Conservation (phyloP, 768 basidiomycete species). For the Lentinula edodes region DNA sequence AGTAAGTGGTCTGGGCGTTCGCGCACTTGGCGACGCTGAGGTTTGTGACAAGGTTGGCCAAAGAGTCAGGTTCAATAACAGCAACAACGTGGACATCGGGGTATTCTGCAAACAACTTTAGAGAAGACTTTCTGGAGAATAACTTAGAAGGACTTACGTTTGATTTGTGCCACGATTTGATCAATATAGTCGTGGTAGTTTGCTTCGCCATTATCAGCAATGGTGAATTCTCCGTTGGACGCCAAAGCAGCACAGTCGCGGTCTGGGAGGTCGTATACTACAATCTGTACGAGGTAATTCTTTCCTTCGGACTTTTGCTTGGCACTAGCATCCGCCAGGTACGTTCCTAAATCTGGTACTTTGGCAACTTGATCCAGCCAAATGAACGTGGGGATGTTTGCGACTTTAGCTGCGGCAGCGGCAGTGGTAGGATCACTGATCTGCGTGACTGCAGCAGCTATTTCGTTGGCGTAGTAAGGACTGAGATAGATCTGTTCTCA, state of each 20-base stretch:
- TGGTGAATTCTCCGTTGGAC: conserved; percentile 62
- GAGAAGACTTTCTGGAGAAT: not conserved
- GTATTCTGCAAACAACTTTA: conserved; percentile 28
- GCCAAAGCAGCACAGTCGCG: conserved; percentile 63
- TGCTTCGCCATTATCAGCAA: conserved; percentile 48
- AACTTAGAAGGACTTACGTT: conserved; percentile 26
- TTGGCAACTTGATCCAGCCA: conserved; percentile 58
- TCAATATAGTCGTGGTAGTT: conserved; percentile 59
- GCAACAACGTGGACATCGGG: conserved; percentile 60
- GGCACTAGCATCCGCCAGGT: conserved; percentile 50
- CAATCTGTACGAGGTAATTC: conserved; percentile 46
- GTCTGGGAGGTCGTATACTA: conserved; percentile 57
- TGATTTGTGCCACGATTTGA: conserved; percentile 51
- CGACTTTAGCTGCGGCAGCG: conserved; percentile 47
- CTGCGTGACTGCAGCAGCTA: conserved; percentile 39
- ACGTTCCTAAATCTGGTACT: conserved; percentile 46
- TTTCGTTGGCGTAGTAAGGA: conserved; percentile 53
- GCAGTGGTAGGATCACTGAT: conserved; percentile 45
- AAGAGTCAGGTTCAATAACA: conserved; percentile 62
- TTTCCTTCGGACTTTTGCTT: conserved; percentile 37
- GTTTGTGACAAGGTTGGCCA: conserved; percentile 69
- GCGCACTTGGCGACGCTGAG: conserved; percentile 51
- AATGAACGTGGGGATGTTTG: conserved; percentile 52
- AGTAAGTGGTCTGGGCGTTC: conserved; percentile 47
- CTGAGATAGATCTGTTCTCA: conserved; percentile 40